Percentiles rank a stretch among this genome's conserved stretches.
Evolutionary conservation across 306 rosid genomes (phyloP).

Genomic region (Acmispon strigosus): DNA sequence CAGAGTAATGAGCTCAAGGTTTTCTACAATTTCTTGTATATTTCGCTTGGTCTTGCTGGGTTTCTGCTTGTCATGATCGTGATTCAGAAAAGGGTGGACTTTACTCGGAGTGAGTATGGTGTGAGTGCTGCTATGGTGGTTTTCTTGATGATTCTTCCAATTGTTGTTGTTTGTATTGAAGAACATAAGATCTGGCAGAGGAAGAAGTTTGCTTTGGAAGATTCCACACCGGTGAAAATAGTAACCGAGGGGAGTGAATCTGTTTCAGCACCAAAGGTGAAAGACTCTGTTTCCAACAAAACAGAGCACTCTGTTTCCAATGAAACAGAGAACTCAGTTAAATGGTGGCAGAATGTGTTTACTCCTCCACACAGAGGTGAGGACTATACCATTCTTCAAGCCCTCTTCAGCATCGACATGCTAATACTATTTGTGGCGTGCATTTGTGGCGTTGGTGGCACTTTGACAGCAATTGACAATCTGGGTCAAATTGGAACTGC

Average conservation of each 20-base stretch:
- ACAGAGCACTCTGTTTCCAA: background rate
- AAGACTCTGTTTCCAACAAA: background rate
- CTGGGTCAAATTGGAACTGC: slow-evolving; percentile 61
- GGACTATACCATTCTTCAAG: slow-evolving; percentile 60
- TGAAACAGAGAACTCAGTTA: background rate
- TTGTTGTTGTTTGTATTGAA: slow-evolving; percentile 38
- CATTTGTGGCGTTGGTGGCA: slow-evolving; percentile 57
- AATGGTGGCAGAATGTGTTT: slow-evolving; percentile 42
- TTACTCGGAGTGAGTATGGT: slow-evolving; percentile 33
- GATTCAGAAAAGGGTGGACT: slow-evolving; percentile 28
- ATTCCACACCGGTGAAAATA: slow-evolving; percentile 22
- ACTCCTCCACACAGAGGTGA: slow-evolving; percentile 58
- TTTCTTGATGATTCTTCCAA: slow-evolving; percentile 51
- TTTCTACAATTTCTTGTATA: slow-evolving; percentile 54
- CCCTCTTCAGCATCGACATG: slow-evolving; percentile 59
- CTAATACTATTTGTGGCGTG: slow-evolving; percentile 31
- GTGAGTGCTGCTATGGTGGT: slow-evolving; percentile 35
- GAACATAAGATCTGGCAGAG: slow-evolving; percentile 33
- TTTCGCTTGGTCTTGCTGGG: slow-evolving; percentile 61
- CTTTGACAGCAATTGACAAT: slow-evolving; percentile 50
- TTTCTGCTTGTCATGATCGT: slow-evolving; percentile 50
- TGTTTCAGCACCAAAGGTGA: background rate
- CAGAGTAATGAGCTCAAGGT: slow-evolving; percentile 42
- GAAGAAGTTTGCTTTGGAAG: slow-evolving; percentile 13
- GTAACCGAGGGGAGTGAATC: slow-evolving; percentile 7